Base-by-base conservation (phyloP, 75 land plant species). In the Picea sitchensis region DNA sequence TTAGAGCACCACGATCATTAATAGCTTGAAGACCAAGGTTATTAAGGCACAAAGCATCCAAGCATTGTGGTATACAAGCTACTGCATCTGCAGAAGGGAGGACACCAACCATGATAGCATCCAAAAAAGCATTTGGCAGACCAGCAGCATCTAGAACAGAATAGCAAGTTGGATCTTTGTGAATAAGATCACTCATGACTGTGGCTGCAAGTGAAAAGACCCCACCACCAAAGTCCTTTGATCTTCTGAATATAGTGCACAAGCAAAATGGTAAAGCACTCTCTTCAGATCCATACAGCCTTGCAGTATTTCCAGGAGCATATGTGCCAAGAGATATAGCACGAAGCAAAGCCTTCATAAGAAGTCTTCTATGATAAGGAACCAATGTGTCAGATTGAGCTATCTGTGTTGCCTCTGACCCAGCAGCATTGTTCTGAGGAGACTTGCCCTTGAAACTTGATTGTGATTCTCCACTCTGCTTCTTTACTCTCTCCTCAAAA, bases 141-240 rank as follows among this genome's bases (percentile, higher is more conserved):
- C 89, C 98, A 72, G 94, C 94, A 20, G 86, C 92, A 82, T 93
- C 92, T 65, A 98, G 87, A 47, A 91, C 83, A 68, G 96, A 78
- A 82, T 88, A 98, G 82, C 94, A 95, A 11, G 98, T 95, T 58
- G 99, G 99, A 83, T 98, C 99, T 68, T 93, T 95, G 81, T 98
- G 98, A 76, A 98, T 95, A 11, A 98, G 82, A 86, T 98, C 99
- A 83, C 96, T 92, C 98, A 98, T 95, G 11, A 95, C 94, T 76
- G 92, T 93, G 36, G 94, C 99, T 71, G 99, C 99, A 79, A 92
- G 86, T 36, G 96, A 88, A 82, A 91, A 98, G 3, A 98, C 93
- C 34, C 94, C 99, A 63, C 99, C 99, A 65, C 99, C 99, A 90
- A 98, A 98, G 59, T 94, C 91, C 78, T 91, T 93, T 23, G 93